Evolutionary conservation across 2,329 filamentous ascomycete genomes (phyloP).

Genomic region (Apiospora marii): DNA sequence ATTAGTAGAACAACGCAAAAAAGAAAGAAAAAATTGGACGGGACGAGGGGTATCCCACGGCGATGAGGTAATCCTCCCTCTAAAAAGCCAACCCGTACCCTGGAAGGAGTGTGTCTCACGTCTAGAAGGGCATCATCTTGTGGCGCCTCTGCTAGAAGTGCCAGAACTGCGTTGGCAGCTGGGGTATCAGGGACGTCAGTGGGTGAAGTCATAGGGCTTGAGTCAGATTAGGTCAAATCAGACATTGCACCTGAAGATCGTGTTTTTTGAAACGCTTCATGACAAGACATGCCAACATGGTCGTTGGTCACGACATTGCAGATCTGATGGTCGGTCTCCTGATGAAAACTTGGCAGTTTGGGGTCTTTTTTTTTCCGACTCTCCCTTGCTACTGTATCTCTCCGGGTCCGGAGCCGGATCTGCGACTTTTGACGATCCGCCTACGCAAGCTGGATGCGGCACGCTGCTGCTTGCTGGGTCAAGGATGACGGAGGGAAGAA

Average conservation of each 20-base stretch:
- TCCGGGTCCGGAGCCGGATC: conserved; percentile 10
- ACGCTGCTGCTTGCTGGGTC: neutral
- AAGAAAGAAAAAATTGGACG: neutral
- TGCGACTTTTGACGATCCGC: neutral
- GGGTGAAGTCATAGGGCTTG: conserved; percentile 1
- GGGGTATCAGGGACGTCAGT: neutral
- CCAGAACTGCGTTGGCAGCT: neutral
- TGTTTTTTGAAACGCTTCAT: neutral
- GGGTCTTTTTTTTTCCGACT: neutral
- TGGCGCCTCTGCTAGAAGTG: neutral
- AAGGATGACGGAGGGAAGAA: conserved; percentile 14
- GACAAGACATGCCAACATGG: neutral
- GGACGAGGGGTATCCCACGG: neutral
- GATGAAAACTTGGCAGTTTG: neutral
- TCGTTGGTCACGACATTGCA: neutral
- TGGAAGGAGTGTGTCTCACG: neutral
- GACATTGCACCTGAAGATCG: conserved; percentile 14
- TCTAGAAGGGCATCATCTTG: neutral
- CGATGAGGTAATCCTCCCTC: conserved; percentile 16
- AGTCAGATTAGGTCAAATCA: neutral
- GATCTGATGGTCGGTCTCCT: neutral
- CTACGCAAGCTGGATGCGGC: neutral
- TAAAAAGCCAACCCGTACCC: neutral
- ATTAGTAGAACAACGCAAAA: neutral
- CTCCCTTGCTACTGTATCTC: neutral